phyloP scores from a whole-genome alignment of 2,329 filamentous ascomycete genomes.

The Diaporthe capsici region DNA sequence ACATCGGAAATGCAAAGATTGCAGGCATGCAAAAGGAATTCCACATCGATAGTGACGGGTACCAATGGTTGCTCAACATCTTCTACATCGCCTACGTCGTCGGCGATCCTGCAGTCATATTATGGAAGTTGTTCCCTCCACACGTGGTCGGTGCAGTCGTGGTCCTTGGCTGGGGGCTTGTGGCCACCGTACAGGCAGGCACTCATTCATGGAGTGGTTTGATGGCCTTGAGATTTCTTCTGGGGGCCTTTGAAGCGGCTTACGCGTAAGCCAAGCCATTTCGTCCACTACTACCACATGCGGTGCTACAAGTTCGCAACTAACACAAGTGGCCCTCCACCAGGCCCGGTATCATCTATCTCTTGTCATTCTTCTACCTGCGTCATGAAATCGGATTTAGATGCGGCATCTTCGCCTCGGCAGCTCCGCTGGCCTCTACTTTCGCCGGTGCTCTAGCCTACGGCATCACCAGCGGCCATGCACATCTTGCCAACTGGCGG shows the following conservation, averaged over 20 bases:
- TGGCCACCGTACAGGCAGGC: conserved; percentile 19
- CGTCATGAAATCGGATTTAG: conserved; percentile 24
- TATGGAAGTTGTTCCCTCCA: conserved; percentile 19
- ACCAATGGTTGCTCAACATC: conserved; percentile 26
- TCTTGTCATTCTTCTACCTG: conserved; percentile 26
- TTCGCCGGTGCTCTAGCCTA: conserved; percentile 8
- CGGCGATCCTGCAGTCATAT: background rate
- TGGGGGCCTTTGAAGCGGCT: conserved; percentile 29
- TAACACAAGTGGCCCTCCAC: background rate
- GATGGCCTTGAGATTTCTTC: conserved; percentile 22
- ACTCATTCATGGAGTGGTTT: conserved; percentile 16
- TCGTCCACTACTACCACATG: too few relatives aligned
- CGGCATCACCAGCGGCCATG: conserved; percentile 31
- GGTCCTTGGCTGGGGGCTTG: conserved; percentile 8
- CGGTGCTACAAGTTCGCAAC: background rate
- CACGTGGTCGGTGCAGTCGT: conserved; percentile 14
- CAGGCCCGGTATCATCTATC: conserved; percentile 22
- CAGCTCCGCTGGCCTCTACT: conserved; percentile 40
- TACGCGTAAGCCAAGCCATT: conserved; percentile 8
- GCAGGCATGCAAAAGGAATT: conserved; percentile 9
- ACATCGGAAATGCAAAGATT: conserved; percentile 19
- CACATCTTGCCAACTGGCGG: conserved; percentile 36
- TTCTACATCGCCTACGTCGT: conserved; percentile 28
- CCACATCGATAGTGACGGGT: background rate
- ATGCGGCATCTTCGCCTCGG: conserved; percentile 36